phyloP scores from a whole-genome alignment of 495 filamentous ascomycete genomes.

The Penicillium pulvis region DNA sequence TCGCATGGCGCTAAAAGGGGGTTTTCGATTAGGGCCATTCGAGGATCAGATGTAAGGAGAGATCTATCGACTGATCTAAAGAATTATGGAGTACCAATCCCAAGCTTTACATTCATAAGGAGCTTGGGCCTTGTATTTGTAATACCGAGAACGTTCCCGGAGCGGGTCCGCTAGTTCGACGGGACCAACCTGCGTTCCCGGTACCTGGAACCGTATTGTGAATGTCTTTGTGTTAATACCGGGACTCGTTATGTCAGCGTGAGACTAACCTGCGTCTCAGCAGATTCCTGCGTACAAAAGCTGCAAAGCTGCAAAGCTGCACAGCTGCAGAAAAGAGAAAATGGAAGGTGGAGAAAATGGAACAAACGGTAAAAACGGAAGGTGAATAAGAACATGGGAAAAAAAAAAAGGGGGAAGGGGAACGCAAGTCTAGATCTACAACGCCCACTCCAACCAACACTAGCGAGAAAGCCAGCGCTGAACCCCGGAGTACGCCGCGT shows the following conservation, averaged over 20 bases:
- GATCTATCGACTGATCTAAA: not conserved
- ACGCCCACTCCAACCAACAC: not conserved
- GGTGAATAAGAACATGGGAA: too few relatives aligned
- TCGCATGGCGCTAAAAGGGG: slow-evolving; percentile 17
- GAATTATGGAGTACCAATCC: not conserved
- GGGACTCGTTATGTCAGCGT: slow-evolving; percentile 2
- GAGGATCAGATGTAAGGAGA: not conserved
- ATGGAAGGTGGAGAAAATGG: not conserved
- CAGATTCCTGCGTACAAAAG: too few relatives aligned
- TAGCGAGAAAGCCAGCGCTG: not conserved
- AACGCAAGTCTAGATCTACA: not conserved
- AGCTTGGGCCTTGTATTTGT: not conserved
- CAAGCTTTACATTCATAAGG: not conserved
- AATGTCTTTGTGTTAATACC: slow-evolving; percentile 16
- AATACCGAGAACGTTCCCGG: slow-evolving; percentile 23
- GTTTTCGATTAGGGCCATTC: slow-evolving; percentile 1
- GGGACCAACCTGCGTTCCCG: slow-evolving; percentile 18
- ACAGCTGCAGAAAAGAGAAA: not conserved
- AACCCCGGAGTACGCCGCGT: not conserved
- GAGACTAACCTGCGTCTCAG: not conserved
- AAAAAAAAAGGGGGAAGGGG: not conserved
- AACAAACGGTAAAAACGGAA: too few relatives aligned
- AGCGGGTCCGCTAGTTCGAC: slow-evolving; percentile 20
- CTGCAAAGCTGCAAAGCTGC: too few relatives aligned
- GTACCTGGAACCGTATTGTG: slow-evolving; percentile 22